A percentile compares a stretch with the other conserved stretches of the same genome.
These are phyloP conservation scores for Dichotomopilus funicola DNA, from an alignment of 2,329 filamentous ascomycete genomes.

Conservation along the genomic window DNA sequence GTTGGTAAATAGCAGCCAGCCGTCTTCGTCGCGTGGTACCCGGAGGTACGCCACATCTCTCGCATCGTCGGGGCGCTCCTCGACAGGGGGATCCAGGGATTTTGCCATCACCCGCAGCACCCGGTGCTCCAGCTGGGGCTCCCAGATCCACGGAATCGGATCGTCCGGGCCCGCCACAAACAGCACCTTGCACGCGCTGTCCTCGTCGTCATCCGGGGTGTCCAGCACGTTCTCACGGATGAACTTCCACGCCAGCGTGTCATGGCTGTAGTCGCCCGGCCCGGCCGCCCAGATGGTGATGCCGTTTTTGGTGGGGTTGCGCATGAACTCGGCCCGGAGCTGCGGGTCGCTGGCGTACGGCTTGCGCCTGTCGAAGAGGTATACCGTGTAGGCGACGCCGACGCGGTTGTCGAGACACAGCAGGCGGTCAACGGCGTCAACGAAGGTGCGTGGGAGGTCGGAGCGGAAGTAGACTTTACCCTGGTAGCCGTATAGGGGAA, in stretches of 20 bases:
- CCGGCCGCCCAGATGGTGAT: constrained; percentile 12
- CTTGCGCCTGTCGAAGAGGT: constrained; percentile 15
- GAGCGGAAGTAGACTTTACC: constrained; percentile 21
- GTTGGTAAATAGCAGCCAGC: constrained; percentile 9
- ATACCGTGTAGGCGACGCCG: constrained; percentile 18
- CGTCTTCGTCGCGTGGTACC: constrained; percentile 12
- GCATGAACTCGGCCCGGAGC: not conserved
- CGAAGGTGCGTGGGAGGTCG: constrained; percentile 17
- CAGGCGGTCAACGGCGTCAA: constrained; percentile 24
- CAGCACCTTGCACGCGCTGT: constrained; percentile 1
- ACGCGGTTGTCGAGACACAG: constrained; percentile 20
- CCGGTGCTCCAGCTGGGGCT: constrained; percentile 8
- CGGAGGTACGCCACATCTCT: constrained; percentile 23
- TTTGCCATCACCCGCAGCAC: constrained; percentile 9
- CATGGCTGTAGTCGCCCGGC: constrained; percentile 16
- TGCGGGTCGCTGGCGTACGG: constrained; percentile 4
- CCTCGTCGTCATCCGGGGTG: not conserved
- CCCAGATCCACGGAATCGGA: constrained; percentile 15
- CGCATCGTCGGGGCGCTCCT: constrained; percentile 10
- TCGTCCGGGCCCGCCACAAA: constrained; percentile 17
- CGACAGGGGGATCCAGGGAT: constrained; percentile 11
- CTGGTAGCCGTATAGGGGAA: constrained; percentile 21
- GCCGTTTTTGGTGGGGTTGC: not conserved
- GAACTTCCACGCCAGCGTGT: constrained; percentile 14
- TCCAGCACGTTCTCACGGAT: not conserved